Conservation (phyloP, 495 filamentous ascomycete species). For the Xylaria longipes region DNA sequence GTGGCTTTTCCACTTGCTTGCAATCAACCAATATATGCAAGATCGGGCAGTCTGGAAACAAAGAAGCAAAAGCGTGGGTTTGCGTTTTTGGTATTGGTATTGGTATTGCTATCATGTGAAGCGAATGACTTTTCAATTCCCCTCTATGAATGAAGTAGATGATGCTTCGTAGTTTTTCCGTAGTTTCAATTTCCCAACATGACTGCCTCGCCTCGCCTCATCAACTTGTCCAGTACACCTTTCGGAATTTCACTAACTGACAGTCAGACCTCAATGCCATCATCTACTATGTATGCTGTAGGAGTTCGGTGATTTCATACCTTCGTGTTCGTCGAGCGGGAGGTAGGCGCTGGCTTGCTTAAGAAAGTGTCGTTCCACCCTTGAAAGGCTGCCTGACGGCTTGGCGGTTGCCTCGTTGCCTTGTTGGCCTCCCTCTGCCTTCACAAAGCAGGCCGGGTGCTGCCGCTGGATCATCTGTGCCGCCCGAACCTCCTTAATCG, state of each 20-base stretch:
- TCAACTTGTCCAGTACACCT: neutral
- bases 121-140: neutral
- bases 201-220: neutral
- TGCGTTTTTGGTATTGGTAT: neutral
- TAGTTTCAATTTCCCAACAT: neutral
- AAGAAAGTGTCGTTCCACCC: neutral
- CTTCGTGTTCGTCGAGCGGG: neutral
- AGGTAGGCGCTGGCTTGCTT: conserved; percentile 10
- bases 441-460: conserved; percentile 9
- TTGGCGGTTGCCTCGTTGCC: conserved; percentile 19
- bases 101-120: neutral
- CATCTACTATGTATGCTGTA: neutral
- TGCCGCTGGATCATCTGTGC: conserved; percentile 10
- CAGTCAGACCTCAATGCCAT: neutral
- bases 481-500: conserved; percentile 2
- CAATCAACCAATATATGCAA: neutral
- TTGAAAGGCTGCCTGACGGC: neutral
- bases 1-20: neutral
- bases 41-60: neutral
- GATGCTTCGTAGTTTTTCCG: neutral
- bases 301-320: neutral
- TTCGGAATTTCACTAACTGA: conserved; percentile 4
- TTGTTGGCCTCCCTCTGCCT: conserved; percentile 10
- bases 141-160: conserved; percentile 2
- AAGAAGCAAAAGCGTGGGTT: neutral